Evolutionary conservation across 2,329 filamentous ascomycete genomes (phyloP), one percentile per base, ranked within the genome.

Genomic region (Beauveria rudraprayagi): DNA sequence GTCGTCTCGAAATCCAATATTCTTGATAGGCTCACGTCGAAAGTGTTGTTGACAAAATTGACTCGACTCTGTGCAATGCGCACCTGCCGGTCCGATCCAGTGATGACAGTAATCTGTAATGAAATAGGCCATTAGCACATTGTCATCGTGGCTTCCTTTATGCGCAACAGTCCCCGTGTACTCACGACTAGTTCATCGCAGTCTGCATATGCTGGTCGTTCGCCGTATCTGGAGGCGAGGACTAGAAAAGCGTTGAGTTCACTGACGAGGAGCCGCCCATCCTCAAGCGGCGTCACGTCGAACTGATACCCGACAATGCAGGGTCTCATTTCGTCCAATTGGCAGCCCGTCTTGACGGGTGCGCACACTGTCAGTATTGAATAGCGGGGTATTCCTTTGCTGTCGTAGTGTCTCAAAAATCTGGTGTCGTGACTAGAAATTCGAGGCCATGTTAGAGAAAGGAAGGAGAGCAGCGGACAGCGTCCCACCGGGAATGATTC

Each of bases 201-300:
- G 14, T 46, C 2, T 19, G 3, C 3, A 22, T 56, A 56, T 24
- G 6, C n/a, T 28, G 7, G 28, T 19, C 17, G 2, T 14, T 11
- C 3, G 19, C 47, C 28, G 8, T 47, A 56, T 34, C 19, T 56
- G n/a, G 43, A 11, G 5, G 54, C 54, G 4, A 46, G 41, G 9
- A 56, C 54, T 2, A 56, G n/a, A 11, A 56, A 17, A 7, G 54
- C 54, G 43, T 56, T 56, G n/a, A 56, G 54, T 5, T 56, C 54
- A 16, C 54, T 56, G 5, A 19, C 9, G 5, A 56, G 54, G 11
- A 47, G 54, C 3, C 26, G 26, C 10, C n/a, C 54, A 3, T 56
- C 54, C 3, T 37, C n/a, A 4, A 47, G 43, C 6, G 17, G n/a
- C 14, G 8, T 46, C 26, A 16, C 10, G n/a, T 56, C 54, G 24